Evolutionary conservation across 1,139 yeast genomes (phyloP).

Genomic region (Suhomyces choctaworum): DNA sequence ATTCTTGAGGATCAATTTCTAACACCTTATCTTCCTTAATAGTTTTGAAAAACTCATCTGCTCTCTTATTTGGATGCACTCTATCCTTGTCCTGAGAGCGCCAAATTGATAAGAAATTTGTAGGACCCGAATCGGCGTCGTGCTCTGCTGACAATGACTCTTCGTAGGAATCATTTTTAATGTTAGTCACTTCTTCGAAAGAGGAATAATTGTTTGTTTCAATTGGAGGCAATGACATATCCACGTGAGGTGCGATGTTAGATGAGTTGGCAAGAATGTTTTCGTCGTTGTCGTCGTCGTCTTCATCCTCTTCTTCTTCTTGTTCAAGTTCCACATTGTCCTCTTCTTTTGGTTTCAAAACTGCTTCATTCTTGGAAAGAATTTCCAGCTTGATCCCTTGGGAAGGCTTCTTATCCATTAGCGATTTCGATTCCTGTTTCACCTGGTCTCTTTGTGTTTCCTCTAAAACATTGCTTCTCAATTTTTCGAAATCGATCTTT

Average conservation of each 20-base stretch:
- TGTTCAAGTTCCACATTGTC: not conserved
- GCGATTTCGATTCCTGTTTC: conserved; percentile 1
- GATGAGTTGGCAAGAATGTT: conserved; percentile 43
- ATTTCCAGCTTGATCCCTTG: not conserved
- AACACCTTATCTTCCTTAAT: conserved; percentile 3
- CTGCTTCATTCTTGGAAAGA: not conserved
- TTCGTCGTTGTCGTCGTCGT: conserved; percentile 4
- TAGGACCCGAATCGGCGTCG: conserved; percentile 32
- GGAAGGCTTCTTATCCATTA: not conserved
- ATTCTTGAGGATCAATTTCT: conserved; percentile 1
- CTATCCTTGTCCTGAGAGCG: conserved; percentile 37
- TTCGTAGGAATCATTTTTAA: conserved; percentile 32
- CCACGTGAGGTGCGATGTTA: conserved; percentile 42
- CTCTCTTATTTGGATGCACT: conserved; percentile 16
- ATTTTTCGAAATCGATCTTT: conserved; percentile 16
- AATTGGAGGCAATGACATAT: conserved; percentile 40
- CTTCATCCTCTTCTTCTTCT: conserved; percentile 5
- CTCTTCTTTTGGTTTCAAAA: not conserved
- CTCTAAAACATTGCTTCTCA: conserved; percentile 10
- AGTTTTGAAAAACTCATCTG: conserved; percentile 11
- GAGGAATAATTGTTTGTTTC: conserved; percentile 35
- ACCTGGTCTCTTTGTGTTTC: conserved; percentile 4
- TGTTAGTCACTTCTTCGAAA: conserved; percentile 38
- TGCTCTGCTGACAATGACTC: conserved; percentile 47
- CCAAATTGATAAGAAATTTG: conserved; percentile 45